These are phyloP conservation scores for Boletus calvinii DNA, from an alignment of 1,284 basidiomycete genomes.

Conservation along the genomic window DNA sequence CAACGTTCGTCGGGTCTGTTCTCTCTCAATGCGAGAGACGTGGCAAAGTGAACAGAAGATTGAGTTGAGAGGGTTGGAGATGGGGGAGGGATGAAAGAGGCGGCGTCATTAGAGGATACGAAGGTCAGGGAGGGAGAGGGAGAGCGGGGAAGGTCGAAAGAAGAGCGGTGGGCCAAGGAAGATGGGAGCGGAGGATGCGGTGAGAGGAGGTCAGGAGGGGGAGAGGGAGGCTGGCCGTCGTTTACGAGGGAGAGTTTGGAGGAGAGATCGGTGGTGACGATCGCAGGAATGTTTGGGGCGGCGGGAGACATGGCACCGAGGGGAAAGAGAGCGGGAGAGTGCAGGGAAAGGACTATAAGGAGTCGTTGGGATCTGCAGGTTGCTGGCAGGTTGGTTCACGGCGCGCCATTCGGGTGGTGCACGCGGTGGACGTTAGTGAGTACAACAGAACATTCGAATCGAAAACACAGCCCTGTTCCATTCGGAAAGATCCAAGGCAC, in stretches of 20 bases:
- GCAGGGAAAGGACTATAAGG: background rate
- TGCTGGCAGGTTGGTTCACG: background rate
- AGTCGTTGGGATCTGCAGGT: background rate
- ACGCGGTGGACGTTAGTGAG: background rate
- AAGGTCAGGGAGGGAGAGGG: constrained; percentile 37
- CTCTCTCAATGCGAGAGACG: constrained; percentile 61
- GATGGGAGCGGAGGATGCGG: constrained; percentile 8
- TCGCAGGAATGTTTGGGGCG: constrained; percentile 31
- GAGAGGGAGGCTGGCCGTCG: background rate
- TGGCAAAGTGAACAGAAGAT: constrained; percentile 60
- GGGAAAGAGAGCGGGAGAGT: background rate
- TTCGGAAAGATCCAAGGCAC: constrained; percentile 17
- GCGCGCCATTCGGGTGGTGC: background rate
- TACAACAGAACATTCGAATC: constrained; percentile 27
- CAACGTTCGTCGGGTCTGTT: constrained; percentile 65
- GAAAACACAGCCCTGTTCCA: constrained; percentile 35
- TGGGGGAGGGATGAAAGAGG: constrained; percentile 47
- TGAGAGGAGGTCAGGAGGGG: constrained; percentile 22
- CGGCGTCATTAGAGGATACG: constrained; percentile 41
- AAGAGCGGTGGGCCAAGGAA: constrained; percentile 17
- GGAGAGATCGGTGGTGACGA: constrained; percentile 37
- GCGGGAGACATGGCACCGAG: constrained; percentile 21
- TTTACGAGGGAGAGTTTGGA: constrained; percentile 29
- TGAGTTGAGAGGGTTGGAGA: constrained; percentile 70
- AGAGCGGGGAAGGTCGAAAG: constrained; percentile 24